Conservation (phyloP, 805 yeast genomes). For the Wickerhamiella musiphila region DNA sequence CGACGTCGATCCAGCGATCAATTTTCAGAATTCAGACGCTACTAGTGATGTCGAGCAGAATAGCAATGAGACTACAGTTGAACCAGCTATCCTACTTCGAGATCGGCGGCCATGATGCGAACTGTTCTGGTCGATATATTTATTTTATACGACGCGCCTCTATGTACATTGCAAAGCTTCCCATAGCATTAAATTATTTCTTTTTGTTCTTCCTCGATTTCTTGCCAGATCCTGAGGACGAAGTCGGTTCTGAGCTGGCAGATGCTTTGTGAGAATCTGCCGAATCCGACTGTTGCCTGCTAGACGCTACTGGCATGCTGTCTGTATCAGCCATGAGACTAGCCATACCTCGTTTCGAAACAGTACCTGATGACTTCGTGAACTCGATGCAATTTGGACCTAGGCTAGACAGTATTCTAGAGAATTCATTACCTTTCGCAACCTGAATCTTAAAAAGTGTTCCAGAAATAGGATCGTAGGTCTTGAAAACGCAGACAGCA, state of each 20-base stretch:
- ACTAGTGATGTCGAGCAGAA: too few species aligned
- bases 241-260: background rate
- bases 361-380: conserved; percentile 4
- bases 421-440: conserved; percentile 50
- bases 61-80: too few species aligned
- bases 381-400: conserved; percentile 29
- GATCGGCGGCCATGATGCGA: too few species aligned
- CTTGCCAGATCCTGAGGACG: background rate
- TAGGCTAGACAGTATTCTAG: conserved; percentile 50
- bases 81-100: too few species aligned
- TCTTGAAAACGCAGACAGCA: conserved; percentile 33
- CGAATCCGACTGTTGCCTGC: background rate
- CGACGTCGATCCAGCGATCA: too few species aligned
- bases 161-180: too few species aligned
- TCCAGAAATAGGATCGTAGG: conserved; percentile 49
- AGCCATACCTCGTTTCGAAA: conserved; percentile 18
- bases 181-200: too few species aligned
- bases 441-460: conserved; percentile 42
- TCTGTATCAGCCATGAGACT: conserved; percentile 17
- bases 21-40: too few species aligned
- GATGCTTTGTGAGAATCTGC: too few species aligned
- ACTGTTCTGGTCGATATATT: too few species aligned
- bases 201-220: conserved; percentile 14
- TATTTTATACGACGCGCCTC: too few species aligned
- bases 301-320: conserved; percentile 1